Percentiles rank a stretch among this genome's conserved stretches.
phyloP scores from a whole-genome alignment of 2,329 filamentous ascomycete species.

The Sporothrix inflata region DNA sequence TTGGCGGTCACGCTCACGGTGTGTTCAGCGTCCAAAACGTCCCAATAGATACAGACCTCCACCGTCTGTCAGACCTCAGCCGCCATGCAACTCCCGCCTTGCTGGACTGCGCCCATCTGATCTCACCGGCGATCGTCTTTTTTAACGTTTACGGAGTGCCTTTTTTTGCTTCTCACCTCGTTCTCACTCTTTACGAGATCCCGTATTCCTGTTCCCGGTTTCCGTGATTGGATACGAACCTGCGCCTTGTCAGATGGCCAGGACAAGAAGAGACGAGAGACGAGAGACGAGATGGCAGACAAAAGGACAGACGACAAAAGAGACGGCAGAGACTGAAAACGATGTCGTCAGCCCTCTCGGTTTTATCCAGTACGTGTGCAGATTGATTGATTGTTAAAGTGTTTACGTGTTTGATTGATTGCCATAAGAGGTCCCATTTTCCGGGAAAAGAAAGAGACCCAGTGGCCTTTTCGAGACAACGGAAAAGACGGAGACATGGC shows the following conservation, averaged over 20 bases:
- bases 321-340: neutral
- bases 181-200: neutral
- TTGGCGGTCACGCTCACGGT: neutral
- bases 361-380: neutral
- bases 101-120: conserved; percentile 1
- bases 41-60: neutral
- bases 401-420: neutral
- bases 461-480: neutral
- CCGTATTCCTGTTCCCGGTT: neutral
- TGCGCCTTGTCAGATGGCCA: neutral
- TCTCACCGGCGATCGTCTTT: neutral
- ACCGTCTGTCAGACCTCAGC: neutral
- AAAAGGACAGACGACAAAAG: neutral
- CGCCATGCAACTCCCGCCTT: neutral
- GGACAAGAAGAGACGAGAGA: neutral
- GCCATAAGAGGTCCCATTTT: neutral
- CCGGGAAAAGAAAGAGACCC: neutral
- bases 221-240: neutral
- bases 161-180: neutral
- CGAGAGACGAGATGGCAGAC: neutral
- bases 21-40: no score
- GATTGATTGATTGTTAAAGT: neutral
- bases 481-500: neutral
- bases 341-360: neutral
- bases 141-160: neutral